These are phyloP conservation scores for Xylariaceae sp. DNA, from an alignment of 2,329 filamentous ascomycete species.

Conservation along the genomic window DNA sequence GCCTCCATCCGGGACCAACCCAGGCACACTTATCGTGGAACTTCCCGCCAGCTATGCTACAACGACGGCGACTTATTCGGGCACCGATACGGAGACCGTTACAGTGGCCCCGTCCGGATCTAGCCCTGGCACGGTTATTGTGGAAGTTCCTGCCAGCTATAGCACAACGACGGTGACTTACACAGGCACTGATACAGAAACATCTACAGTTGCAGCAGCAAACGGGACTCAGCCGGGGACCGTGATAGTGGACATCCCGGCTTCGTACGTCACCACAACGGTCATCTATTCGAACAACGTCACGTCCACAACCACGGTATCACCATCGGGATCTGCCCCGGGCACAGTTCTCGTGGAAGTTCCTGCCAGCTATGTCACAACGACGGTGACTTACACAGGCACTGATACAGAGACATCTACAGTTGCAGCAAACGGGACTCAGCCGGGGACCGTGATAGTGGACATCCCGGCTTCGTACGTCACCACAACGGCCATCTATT, in stretches of 20 bases:
- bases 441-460: no score
- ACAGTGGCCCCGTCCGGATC: background rate
- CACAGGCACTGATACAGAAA: background rate
- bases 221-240: background rate
- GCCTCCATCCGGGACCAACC: background rate
- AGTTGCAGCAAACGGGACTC: background rate
- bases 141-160: background rate
- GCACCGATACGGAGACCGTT: background rate
- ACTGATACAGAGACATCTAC: background rate
- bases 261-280: no score
- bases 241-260: background rate
- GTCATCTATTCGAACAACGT: no score
- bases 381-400: background rate
- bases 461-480: no score
- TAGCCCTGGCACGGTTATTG: background rate
- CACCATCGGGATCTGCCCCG: no score
- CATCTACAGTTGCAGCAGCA: background rate
- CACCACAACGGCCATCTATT: no score
- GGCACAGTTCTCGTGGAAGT: no score
- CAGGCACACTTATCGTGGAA: background rate
- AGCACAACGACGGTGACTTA: background rate
- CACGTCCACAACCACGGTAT: no score
- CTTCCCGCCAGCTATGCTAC: background rate
- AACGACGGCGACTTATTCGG: background rate
- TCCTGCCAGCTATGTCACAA: background rate